phyloP scores from a whole-genome alignment of 805 yeast genomes.

The Candida manassasensis region DNA sequence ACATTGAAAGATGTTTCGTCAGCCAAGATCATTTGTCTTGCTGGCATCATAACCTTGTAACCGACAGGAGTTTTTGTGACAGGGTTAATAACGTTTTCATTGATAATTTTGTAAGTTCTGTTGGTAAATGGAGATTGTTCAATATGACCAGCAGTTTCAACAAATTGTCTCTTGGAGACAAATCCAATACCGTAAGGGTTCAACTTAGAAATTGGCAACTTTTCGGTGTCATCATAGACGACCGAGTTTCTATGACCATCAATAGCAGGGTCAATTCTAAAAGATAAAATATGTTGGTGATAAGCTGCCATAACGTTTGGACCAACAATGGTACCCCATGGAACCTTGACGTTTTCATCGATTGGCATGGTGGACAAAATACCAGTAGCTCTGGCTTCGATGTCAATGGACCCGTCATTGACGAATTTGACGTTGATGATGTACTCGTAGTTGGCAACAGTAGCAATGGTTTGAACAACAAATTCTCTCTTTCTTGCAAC shows the following conservation, averaged over 20 bases:
- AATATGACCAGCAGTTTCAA: constrained; percentile 66
- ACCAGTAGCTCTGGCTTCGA: constrained; percentile 84
- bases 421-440: constrained; percentile 66
- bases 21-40: constrained; percentile 71
- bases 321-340: constrained; percentile 72
- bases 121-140: constrained; percentile 74
- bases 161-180: constrained; percentile 53
- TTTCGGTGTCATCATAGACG: constrained; percentile 61
- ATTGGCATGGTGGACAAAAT: constrained; percentile 81
- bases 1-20: constrained; percentile 57
- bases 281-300: constrained; percentile 76
- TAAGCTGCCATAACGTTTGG: constrained; percentile 80
- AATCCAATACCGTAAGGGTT: constrained; percentile 73
- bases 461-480: constrained; percentile 74
- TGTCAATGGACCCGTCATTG: constrained; percentile 72
- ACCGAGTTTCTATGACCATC: constrained; percentile 79
- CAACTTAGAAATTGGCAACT: constrained; percentile 50
- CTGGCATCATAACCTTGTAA: constrained; percentile 69
- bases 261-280: constrained; percentile 77
- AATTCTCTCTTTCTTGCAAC: constrained; percentile 76
- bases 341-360: constrained; percentile 61
- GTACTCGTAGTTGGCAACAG: constrained; percentile 83
- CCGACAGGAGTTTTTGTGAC: constrained; percentile 69
- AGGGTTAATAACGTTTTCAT: constrained; percentile 67
- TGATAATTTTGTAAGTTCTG: constrained; percentile 71